Evolutionary conservation across 2,329 filamentous ascomycete species (phyloP), one percentile per base, ranked within the genome.

Genomic region (Trichoderma arundinaceum): DNA sequence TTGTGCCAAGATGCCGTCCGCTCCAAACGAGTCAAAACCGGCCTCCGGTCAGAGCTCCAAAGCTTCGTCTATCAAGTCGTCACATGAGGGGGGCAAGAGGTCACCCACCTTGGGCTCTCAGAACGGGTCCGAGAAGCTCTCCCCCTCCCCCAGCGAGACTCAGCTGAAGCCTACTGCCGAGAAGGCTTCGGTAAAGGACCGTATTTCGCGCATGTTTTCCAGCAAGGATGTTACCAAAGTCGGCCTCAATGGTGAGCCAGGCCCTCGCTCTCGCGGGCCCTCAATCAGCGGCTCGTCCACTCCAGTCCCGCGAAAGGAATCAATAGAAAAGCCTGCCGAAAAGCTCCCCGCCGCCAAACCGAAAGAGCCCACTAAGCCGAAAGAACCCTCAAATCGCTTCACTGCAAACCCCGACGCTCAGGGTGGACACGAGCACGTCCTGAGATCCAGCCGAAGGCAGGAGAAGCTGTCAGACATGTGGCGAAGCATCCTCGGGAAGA

Each of bases 401-500:
- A 78, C 83, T 33, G 58, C 80, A 49, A 81, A 82, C 64, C 69
- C 80, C 22, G 82, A 84, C 6, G 77, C 80, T 7, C 81, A 90
- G 68, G 91, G 92, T 69, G 86, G 88, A 41, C 95, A 99, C 74
- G 89, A 91, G 73, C 95, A 99, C 76, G 88, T 92, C 72, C 87
- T 99, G 69, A 95, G 92, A 80, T 94, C 92, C 68, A 91, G 92
- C 67, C 92, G 92, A 76, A 88, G 95, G 65, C 94, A 99, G 77
- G 94, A 99, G 79, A 98, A 97, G 80, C 83, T 99, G 64, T 90
- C 91, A 19, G 93, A 96, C 77, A 92, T 98, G 88, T 90, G 96
- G 78, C 90, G 93, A 71, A 89, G 90, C 71, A 86, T 97, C 72
- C 85, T 98, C 61, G 92, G 92, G 69, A 92, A 91, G 78, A 94